Evolutionary conservation across 2,329 filamentous ascomycete species (phyloP).

Genomic region (Botrytis paeoniae): DNA sequence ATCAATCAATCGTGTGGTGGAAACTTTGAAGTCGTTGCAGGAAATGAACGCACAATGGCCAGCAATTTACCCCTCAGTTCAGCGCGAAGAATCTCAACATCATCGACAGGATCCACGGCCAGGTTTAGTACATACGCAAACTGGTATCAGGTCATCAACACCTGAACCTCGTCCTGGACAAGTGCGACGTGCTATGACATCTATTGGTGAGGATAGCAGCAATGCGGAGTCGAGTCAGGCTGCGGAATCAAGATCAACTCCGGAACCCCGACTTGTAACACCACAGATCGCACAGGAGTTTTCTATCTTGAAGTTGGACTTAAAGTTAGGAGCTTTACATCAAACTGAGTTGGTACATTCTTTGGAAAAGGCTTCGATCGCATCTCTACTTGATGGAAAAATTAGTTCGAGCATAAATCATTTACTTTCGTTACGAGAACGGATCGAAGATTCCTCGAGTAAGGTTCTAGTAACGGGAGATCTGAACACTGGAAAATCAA

Average conservation of each 20-base stretch:
- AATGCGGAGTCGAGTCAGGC: constrained; percentile 70
- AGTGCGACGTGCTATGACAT: constrained; percentile 70
- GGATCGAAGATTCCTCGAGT: constrained; percentile 95
- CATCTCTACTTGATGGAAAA: constrained; percentile 86
- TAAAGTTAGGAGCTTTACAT: constrained; percentile 82
- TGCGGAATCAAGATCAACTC: constrained; percentile 56
- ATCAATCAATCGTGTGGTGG: constrained; percentile 81
- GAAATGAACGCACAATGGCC: constrained; percentile 91
- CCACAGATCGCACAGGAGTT: constrained; percentile 95
- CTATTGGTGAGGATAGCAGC: constrained; percentile 53
- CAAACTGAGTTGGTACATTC: constrained; percentile 93
- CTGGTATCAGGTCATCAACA: constrained; percentile 43
- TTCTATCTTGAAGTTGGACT: constrained; percentile 88
- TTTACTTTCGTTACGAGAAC: constrained; percentile 78
- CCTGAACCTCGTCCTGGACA: constrained; percentile 46
- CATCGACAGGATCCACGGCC: constrained; percentile 55
- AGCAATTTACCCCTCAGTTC: constrained; percentile 87
- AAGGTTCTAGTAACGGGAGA: constrained; percentile 96
- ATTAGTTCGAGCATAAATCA: constrained; percentile 93
- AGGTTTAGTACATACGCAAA: constrained; percentile 60
- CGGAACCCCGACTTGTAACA: constrained; percentile 81
- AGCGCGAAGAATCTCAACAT: constrained; percentile 51
- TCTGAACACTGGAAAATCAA: constrained; percentile 95
- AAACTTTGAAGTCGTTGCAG: constrained; percentile 78
- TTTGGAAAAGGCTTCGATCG: constrained; percentile 86